These are phyloP conservation scores for Areca catechu DNA, from an alignment of 176 grass and related monocot species.

Conservation along the genomic window DNA sequence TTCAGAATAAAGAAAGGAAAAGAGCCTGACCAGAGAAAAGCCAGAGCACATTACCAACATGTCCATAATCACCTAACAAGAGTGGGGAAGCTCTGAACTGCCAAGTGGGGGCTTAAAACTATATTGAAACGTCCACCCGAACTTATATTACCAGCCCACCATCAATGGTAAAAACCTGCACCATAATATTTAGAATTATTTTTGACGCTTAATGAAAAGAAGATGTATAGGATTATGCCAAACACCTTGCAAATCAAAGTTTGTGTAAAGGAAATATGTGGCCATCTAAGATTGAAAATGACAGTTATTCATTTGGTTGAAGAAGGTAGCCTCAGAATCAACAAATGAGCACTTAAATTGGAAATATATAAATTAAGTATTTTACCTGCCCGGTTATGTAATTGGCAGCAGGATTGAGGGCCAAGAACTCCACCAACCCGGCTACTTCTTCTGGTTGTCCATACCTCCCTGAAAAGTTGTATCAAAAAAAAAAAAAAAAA, in stretches of 20 bases:
- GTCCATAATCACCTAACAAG: too few species aligned
- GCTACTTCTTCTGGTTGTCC: conserved; percentile 55
- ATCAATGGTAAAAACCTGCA: conserved; percentile 9
- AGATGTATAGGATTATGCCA: neutral
- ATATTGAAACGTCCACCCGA: neutral
- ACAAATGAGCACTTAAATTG: neutral
- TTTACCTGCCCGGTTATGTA: conserved; percentile 45
- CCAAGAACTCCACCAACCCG: conserved; percentile 43
- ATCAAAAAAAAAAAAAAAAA: too few species aligned
- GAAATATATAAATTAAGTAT: neutral
- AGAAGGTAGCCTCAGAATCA: neutral
- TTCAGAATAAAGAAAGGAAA: neutral
- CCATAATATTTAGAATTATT: conserved; percentile 4
- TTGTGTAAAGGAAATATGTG: too few species aligned
- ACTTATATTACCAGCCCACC: conserved; percentile 6
- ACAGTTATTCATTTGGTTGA: neutral
- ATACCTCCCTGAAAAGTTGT: conserved; percentile 36
- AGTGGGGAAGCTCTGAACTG: neutral
- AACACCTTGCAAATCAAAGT: neutral
- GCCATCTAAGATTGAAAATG: too few species aligned
- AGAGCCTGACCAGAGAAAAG: too few species aligned
- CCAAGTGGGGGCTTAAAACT: neutral
- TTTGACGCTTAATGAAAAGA: neutral
- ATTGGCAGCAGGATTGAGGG: conserved; percentile 44
- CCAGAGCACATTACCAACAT: too few species aligned